Evolutionary conservation across 805 yeast species (phyloP), one percentile per base, ranked within the genome.

Genomic region (Candida ficus): DNA sequence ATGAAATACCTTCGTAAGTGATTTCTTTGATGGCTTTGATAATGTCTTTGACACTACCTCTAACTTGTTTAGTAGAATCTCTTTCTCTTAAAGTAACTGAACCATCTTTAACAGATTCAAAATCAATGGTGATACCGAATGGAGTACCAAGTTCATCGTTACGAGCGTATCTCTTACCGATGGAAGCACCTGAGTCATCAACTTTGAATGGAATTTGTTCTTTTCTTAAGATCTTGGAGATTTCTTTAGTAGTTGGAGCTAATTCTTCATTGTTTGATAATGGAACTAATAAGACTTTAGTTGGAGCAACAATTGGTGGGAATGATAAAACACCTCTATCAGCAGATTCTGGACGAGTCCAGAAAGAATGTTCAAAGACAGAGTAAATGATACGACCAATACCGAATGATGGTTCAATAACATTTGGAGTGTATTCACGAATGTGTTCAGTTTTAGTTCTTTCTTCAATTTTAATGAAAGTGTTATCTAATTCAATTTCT

Each of bases 121-220:
- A 91, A 66, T 91, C 99, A 55, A 91, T 84, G 49, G 99, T 91
- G 66, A 91, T 79, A 64, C 99, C 99, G 62, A 93, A 93, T 54
- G 99, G 99, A 40, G 98, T 93, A 66, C 99, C 99, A 60, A 91
- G 76, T 71, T 91, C 99, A 67, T 91, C 99, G 65, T 91, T 91
- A 72, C 99, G 86, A 49, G 99, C 89, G 59, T 91, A 91, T 70
- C 99, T 83, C 72, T 90, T 87, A 70, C 99, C 99, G 57, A 91
- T 93, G 25, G 98, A 86, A 17, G 96, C 97, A 52, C 95, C 85
- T 9, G 97, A 88, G 64, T 91, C 98, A 63, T 93, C 99, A 44
- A 91, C 82, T 75, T 90, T 91, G 75, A 90, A 87, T 52, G 97
- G 91, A 54, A 93, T 80, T 64, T 89, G 91, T 47, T 78, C 80